A percentile compares a stretch with the other conserved stretches of the same genome.
Conservation (phyloP, 2,329 filamentous ascomycete species). For the Colletotrichum sp. region DNA sequence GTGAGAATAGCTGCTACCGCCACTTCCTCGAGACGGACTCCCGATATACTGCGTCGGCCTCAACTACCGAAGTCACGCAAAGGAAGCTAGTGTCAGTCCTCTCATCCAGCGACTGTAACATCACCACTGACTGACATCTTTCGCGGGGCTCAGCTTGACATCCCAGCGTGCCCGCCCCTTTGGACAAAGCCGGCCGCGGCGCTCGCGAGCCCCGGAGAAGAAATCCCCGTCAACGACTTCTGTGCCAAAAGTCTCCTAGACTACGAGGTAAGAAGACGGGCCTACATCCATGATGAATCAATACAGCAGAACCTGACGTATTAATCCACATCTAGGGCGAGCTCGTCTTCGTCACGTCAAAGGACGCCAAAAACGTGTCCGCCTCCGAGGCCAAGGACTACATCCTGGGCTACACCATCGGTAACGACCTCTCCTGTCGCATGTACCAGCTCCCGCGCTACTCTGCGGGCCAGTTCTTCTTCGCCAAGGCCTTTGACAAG, state of each 20-base stretch:
- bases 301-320: no score
- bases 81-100: neutral
- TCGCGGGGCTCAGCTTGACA: neutral
- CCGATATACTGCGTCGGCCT: neutral
- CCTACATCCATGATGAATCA: no score
- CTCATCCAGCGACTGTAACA: neutral
- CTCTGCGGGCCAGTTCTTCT: conserved; percentile 26
- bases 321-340: neutral
- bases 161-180: neutral
- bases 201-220: neutral
- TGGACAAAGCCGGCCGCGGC: neutral
- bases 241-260: neutral
- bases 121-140: neutral
- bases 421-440: conserved; percentile 57
- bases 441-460: conserved; percentile 51
- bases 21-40: neutral
- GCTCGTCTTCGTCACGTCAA: conserved; percentile 28
- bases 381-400: conserved; percentile 53
- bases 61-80: neutral
- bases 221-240: neutral
- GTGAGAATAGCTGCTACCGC: neutral
- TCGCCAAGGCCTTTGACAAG: neutral
- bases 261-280: neutral
- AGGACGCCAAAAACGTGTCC: conserved; percentile 50
- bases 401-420: conserved; percentile 61